These are phyloP conservation scores for Fusarium papillatum DNA, from an alignment of 2,329 filamentous ascomycete genomes.

Conservation along the genomic window DNA sequence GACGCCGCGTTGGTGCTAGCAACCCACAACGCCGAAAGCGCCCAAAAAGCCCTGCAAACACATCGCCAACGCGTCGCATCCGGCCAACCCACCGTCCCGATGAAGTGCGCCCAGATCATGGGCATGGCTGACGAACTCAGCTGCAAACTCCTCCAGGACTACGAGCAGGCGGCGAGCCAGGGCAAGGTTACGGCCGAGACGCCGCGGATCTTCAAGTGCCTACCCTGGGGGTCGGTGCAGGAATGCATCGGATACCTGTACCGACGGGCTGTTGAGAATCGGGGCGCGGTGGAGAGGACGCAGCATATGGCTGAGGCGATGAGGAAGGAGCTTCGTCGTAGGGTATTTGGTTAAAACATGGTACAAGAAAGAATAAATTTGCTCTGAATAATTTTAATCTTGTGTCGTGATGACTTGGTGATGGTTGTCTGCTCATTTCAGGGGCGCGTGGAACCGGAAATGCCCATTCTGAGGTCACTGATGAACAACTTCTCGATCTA, in stretches of 20 bases:
- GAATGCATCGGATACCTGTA: conserved; percentile 55
- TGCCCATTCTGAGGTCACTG: too few relatives aligned
- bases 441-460: too few relatives aligned
- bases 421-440: not conserved
- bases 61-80: conserved; percentile 54
- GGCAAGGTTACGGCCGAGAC: conserved; percentile 27
- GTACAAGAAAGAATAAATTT: not conserved
- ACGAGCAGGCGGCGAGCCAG: conserved; percentile 34
- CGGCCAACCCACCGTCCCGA: conserved; percentile 45
- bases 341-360: conserved; percentile 34
- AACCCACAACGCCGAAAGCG: conserved; percentile 62
- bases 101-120: conserved; percentile 67
- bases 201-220: conserved; percentile 51
- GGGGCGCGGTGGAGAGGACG: conserved; percentile 51
- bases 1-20: conserved; percentile 63
- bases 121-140: conserved; percentile 72
- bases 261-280: conserved; percentile 55
- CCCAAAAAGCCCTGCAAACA: conserved; percentile 57
- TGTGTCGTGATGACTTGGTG: not conserved
- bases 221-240: conserved; percentile 54
- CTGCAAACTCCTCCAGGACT: conserved; percentile 59
- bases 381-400: not conserved
- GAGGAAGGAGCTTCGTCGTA: conserved; percentile 45
- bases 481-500: not conserved
- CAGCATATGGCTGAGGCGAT: conserved; percentile 46